Evolutionary conservation across 306 rosid genomes (phyloP), one percentile per base, ranked within the genome.

Genomic region (Sindora glabra): DNA sequence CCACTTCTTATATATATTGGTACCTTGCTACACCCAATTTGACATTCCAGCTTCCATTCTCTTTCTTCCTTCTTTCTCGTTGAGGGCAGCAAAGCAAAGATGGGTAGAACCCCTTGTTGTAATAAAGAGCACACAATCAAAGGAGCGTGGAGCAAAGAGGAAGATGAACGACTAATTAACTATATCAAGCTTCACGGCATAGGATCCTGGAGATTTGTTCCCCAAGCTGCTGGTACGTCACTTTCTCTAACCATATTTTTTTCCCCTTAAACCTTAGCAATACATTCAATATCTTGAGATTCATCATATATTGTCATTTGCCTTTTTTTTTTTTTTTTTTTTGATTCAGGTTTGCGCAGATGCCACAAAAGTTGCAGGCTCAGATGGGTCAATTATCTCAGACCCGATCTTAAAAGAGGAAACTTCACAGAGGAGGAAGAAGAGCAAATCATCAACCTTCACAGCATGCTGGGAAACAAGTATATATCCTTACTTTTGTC

Each of bases 121-220:
- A 89, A 86, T 65, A 83, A 83, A 55, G 80, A 76, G 36, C 86
- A 83, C 80, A 86, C 83, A 0, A 86, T 80, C 74, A 86, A 83
- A 74, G 95, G 95, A 2, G 87, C 95, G 22, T 86, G 95, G 95
- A 80, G 89, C 46, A 86, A 78, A 68, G 81, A 80, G 27, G 95
- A 86, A 75, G 95, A 86, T 11, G 62, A 83, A 46, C 89, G 86
- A 33, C 95, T 86, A 74, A 75, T 77, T 14, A 65, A 68, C 66
- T 80, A 80, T 73, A 81, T 86, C 84, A 69, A 78, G 32, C 30
- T 59, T 26, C 79, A 86, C 0, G 95, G 95, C 0, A 83, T 83
- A 80, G 95, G 95, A 3, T 75, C 83, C 23, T 86, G 95, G 95
- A 68, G 87, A 44, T 86, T 89, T 59, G 87, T 86, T 23, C 89